Conservation (phyloP, 1,284 basidiomycete genomes). For the Puccinia brachypodii region DNA sequence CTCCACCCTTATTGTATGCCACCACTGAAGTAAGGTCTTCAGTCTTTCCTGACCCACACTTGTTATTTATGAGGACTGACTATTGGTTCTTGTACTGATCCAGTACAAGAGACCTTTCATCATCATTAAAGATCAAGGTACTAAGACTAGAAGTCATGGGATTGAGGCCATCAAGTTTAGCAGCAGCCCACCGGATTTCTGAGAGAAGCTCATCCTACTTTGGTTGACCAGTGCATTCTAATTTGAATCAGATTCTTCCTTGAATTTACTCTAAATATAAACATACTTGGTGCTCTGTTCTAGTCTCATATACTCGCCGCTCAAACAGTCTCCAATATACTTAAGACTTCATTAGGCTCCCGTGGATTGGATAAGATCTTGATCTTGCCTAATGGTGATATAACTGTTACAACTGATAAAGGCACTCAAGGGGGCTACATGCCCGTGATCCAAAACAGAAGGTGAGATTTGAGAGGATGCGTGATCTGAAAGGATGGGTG, state of each 20-base stretch:
- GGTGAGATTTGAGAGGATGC: no score
- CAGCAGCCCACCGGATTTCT: conserved; percentile 41
- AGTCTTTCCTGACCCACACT: neutral
- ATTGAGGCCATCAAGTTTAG: conserved; percentile 90
- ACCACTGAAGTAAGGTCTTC: conserved; percentile 78
- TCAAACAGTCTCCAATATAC: conserved; percentile 86
- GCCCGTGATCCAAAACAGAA: no score
- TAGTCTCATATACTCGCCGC: conserved; percentile 94
- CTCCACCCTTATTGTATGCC: no score
- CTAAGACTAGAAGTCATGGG: conserved; percentile 91
- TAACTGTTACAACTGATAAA: conserved; percentile 99
- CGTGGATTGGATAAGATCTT: conserved; percentile 98
- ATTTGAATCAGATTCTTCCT: conserved; percentile 47
- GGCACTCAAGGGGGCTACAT: no score
- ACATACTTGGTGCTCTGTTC: conserved; percentile 33
- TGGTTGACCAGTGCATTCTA: neutral
- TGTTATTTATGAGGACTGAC: neutral
- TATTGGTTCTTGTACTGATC: neutral
- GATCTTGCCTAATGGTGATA: conserved; percentile 96
- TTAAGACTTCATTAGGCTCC: conserved; percentile 91
- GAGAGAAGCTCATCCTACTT: neutral
- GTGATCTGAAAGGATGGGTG: no score
- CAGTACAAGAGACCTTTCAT: conserved; percentile 97
- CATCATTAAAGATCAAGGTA: conserved; percentile 75
- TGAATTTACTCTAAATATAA: no score